Conservation (phyloP, 139 green algal genomes). For the Microglena sp. region DNA sequence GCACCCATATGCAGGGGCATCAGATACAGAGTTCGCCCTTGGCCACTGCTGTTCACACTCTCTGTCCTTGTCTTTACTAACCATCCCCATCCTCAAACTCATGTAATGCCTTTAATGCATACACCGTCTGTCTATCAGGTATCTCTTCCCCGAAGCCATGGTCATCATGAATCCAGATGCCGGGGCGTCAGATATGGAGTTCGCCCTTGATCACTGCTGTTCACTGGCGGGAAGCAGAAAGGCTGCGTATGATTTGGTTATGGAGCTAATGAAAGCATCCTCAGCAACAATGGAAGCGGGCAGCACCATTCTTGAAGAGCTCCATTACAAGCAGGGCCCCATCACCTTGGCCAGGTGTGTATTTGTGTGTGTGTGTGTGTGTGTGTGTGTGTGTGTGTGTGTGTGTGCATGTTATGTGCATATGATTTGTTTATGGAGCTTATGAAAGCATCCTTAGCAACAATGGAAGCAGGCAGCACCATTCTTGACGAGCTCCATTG, state of each 20-base stretch:
- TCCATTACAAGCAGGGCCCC: slow-evolving; percentile 14
- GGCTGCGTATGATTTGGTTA: slow-evolving; percentile 31
- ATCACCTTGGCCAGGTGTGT: not conserved
- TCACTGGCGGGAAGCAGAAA: slow-evolving; percentile 1
- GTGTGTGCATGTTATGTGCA: no score
- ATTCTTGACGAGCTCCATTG: slow-evolving; percentile 20
- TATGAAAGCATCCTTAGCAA: slow-evolving; percentile 21
- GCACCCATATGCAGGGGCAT: no score
- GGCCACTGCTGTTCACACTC: not conserved
- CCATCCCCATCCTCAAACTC: no score
- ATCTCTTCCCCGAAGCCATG: no score
- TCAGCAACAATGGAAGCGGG: slow-evolving; percentile 18
- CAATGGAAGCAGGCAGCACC: slow-evolving; percentile 13
- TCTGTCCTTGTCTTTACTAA: no score
- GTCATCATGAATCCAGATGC: no score
- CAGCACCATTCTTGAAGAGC: not conserved
- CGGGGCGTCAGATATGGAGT: slow-evolving; percentile 5
- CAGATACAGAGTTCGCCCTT: no score
- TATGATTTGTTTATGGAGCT: slow-evolving; percentile 31
- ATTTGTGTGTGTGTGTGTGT: no score
- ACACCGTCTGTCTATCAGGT: no score
- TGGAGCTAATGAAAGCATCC: slow-evolving; percentile 28
- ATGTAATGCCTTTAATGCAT: no score
- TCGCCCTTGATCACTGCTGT: slow-evolving; percentile 4
- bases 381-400: no score